A percentile compares a stretch with the other conserved stretches of the same genome.
Evolutionary conservation across 2,329 filamentous ascomycete genomes (phyloP).

Genomic region (Colletotrichum noveboracense): DNA sequence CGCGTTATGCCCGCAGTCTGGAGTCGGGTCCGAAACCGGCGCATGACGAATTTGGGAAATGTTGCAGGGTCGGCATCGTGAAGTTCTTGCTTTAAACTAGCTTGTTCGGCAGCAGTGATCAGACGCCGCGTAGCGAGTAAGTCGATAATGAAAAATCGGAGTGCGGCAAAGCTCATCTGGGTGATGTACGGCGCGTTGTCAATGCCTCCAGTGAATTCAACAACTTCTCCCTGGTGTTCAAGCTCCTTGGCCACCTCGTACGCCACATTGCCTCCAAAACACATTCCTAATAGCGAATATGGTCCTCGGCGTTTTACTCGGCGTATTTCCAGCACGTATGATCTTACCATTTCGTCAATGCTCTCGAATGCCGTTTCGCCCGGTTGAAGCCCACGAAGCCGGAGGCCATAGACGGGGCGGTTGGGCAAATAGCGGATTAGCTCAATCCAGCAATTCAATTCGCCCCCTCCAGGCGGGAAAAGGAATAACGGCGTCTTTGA

Average conservation of each 20-base stretch:
- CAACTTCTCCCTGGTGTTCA: not conserved
- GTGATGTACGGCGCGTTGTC: not conserved
- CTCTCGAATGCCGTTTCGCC: not conserved
- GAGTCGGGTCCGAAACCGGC: not conserved
- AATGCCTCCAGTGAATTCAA: not conserved
- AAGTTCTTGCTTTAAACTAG: not conserved
- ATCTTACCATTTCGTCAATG: not conserved
- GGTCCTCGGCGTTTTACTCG: not conserved
- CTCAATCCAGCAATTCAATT: not conserved
- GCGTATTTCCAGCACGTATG: not conserved
- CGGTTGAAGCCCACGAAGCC: not conserved
- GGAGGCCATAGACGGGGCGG: not conserved
- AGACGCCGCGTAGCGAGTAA: not conserved
- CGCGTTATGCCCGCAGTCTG: not conserved
- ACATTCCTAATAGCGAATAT: not conserved
- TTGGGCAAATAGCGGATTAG: not conserved
- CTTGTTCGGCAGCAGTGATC: not conserved
- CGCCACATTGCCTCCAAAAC: not conserved
- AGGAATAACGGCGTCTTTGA: not conserved
- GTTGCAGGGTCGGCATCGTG: not conserved
- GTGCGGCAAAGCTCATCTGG: slow-evolving; percentile 1
- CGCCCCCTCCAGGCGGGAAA: not conserved
- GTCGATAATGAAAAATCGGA: slow-evolving; percentile 5
- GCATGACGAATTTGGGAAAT: not conserved
- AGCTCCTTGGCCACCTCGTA: not conserved